Conservation (phyloP, 1,284 basidiomycete genomes). For the Malassezia brasiliensis region DNA sequence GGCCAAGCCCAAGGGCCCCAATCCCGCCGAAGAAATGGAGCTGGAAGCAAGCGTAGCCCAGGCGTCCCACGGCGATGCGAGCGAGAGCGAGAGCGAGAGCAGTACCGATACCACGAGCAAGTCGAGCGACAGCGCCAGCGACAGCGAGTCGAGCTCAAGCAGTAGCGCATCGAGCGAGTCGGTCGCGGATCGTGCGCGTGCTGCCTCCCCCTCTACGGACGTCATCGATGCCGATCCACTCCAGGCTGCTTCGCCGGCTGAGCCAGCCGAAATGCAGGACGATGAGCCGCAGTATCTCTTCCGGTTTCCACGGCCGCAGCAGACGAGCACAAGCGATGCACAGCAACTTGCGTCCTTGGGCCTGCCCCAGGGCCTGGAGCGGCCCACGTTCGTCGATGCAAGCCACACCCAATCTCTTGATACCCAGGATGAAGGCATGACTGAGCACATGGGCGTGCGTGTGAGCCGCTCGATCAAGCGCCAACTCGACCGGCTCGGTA, state of each 20-base stretch:
- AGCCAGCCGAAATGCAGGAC: neutral
- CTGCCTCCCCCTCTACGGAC: no score
- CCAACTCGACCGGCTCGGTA: slow-evolving; percentile 29
- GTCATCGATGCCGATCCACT: neutral
- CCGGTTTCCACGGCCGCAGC: slow-evolving; percentile 14
- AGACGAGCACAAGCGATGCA: slow-evolving; percentile 18
- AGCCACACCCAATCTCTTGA: slow-evolving; percentile 21
- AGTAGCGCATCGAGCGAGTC: no score
- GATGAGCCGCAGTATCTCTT: slow-evolving; percentile 4
- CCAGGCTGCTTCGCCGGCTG: neutral
- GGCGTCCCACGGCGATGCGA: no score
- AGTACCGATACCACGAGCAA: no score
- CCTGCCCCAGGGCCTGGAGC: slow-evolving; percentile 29
- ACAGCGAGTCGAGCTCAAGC: neutral
- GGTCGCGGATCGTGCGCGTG: no score
- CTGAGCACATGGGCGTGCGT: slow-evolving; percentile 19
- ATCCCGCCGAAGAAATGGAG: neutral
- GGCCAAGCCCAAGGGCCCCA: neutral
- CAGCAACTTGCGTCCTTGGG: slow-evolving; percentile 32
- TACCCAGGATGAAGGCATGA: slow-evolving; percentile 11
- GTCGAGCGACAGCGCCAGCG: neutral
- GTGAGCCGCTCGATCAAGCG: slow-evolving; percentile 24
- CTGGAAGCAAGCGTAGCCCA: neutral
- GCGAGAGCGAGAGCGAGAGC: neutral
- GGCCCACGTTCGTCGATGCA: slow-evolving; percentile 29